Base-by-base conservation (phyloP, 805 yeast species). In the Kazachstania martiniae region DNA sequence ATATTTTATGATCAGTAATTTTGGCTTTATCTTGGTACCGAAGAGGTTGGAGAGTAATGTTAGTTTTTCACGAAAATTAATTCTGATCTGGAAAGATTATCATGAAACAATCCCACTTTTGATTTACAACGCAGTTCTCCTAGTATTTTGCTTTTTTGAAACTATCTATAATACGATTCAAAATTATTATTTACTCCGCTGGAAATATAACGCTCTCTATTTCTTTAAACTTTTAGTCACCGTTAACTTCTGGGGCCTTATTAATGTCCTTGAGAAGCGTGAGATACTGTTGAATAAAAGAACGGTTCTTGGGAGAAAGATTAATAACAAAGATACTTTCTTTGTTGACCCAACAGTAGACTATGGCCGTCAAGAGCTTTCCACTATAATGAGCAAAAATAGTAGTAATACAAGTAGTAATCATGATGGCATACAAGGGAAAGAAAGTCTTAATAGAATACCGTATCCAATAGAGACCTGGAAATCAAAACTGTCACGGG, bases 211-310 rank as follows among this genome's bases (percentile, higher is more conserved):
- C 27, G 26, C 49, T 2, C 24, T 48, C 9, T 34, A 44, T 15
- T 47, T 53, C 18, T 21, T 50, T 12, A 44, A 44, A 26, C 19
- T 56, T 9, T 34, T 53, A 6, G 43, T 56, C 9, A 50, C 57
- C 5, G 53, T 53, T 5, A 56, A 51, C 34, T 39, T 47, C 8
- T 56, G 61, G 61, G 53, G 57, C 7, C 38, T 56, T n/a, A 43
- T 56, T 16, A 49, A 49, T 16, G 47, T 46, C 3, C 36, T 54
- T 15, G 56, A 52, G 28, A 43, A 39, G 28, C 47, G 53, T 35
- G 56, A 53, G 31, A 32, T 42, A 16, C 32, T 36, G 8, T 26
- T 51, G 19, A 47, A 42, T 32, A 49, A 45, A 28, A 47, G 44
- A 22, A 51, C 59, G 1, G 43, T 54, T 10, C 21, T 56, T n/a